Percentiles rank a stretch among this genome's conserved stretches.
Evolutionary conservation across 2,329 filamentous ascomycete genomes (phyloP).

Genomic region (Curvularia eragrostidis): DNA sequence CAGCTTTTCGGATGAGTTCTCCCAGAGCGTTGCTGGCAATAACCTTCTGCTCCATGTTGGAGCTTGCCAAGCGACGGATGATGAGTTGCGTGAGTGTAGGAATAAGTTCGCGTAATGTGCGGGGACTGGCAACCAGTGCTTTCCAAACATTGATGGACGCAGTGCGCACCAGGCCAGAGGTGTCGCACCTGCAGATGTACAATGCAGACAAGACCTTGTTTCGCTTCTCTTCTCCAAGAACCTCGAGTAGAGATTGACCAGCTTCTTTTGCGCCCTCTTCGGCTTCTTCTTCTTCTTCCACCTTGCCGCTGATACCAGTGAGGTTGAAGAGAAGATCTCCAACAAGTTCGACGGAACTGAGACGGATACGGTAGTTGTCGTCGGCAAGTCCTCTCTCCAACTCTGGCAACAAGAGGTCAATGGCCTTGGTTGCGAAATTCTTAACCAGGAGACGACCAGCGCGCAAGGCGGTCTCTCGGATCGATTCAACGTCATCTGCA

Average conservation of each 20-base stretch:
- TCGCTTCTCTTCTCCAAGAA: slow-evolving; percentile 92
- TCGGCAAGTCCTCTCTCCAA: slow-evolving; percentile 96
- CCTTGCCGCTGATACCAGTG: slow-evolving; percentile 85
- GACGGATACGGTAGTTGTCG: slow-evolving; percentile 94
- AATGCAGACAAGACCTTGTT: slow-evolving; percentile 97
- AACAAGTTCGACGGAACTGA: slow-evolving; percentile 97
- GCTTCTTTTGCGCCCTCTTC: slow-evolving; percentile 85
- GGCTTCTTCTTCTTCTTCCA: slow-evolving; percentile 77
- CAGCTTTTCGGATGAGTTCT: slow-evolving; percentile 95
- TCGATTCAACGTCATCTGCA: slow-evolving; percentile 94
- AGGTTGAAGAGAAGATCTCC: slow-evolving; percentile 97
- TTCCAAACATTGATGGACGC: slow-evolving; percentile 97
- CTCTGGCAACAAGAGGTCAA: slow-evolving; percentile 92
- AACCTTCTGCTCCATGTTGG: slow-evolving; percentile 98
- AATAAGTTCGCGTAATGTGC: slow-evolving; percentile 91
- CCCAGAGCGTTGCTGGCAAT: slow-evolving; percentile 97
- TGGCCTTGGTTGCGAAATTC: slow-evolving; percentile 94
- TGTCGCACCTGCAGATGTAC: slow-evolving; percentile 98
- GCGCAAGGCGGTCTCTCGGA: slow-evolving; percentile 93
- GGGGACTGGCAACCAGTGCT: slow-evolving; percentile 88
- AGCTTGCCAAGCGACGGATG: slow-evolving; percentile 89
- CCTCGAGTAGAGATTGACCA: slow-evolving; percentile 89
- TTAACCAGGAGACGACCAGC: slow-evolving; percentile 95
- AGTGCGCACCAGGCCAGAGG: slow-evolving; percentile 85
- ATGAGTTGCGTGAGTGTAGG: slow-evolving; percentile 94